These are phyloP conservation scores for Leccinum subrobustum DNA, from an alignment of 1,284 basidiomycete species.

Conservation along the genomic window DNA sequence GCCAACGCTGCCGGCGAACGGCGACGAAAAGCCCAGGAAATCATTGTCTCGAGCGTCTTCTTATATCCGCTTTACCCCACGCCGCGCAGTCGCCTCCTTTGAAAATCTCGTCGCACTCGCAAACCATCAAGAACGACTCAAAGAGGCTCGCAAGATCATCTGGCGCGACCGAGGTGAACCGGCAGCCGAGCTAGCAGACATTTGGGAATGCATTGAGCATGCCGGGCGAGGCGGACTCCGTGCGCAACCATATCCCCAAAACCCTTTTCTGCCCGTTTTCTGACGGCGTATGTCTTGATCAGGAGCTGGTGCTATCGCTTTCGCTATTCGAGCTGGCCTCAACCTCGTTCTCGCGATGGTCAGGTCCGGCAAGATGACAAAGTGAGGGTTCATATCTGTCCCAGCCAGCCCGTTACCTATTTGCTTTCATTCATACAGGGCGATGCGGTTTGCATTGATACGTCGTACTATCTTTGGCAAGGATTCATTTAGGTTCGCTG, in stretches of 20 bases:
- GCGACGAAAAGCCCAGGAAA: background rate
- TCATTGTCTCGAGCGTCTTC: slow-evolving; percentile 25
- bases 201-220: slow-evolving; percentile 73
- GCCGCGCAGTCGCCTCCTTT: slow-evolving; percentile 66
- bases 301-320: slow-evolving; percentile 81
- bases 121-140: slow-evolving; percentile 72
- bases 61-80: slow-evolving; percentile 43
- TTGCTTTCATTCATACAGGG: slow-evolving; percentile 34
- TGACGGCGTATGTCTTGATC: background rate
- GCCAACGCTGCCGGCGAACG: background rate
- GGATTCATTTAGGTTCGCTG: slow-evolving; percentile 80
- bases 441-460: slow-evolving; percentile 57
- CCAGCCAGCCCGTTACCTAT: background rate
- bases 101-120: slow-evolving; percentile 79
- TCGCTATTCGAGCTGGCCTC: slow-evolving; percentile 76
- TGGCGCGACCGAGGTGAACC: slow-evolving; percentile 84
- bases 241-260: slow-evolving; percentile 42
- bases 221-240: slow-evolving; percentile 73
- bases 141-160: slow-evolving; percentile 71
- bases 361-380: slow-evolving; percentile 61
- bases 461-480: slow-evolving; percentile 77
- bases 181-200: slow-evolving; percentile 62
- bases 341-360: slow-evolving; percentile 78
- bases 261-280: background rate
- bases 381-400: slow-evolving; percentile 38